Percentiles rank a stretch among this genome's conserved stretches.
Conservation (phyloP, 2,329 filamentous ascomycete species). For the Botrytis tulipae region DNA sequence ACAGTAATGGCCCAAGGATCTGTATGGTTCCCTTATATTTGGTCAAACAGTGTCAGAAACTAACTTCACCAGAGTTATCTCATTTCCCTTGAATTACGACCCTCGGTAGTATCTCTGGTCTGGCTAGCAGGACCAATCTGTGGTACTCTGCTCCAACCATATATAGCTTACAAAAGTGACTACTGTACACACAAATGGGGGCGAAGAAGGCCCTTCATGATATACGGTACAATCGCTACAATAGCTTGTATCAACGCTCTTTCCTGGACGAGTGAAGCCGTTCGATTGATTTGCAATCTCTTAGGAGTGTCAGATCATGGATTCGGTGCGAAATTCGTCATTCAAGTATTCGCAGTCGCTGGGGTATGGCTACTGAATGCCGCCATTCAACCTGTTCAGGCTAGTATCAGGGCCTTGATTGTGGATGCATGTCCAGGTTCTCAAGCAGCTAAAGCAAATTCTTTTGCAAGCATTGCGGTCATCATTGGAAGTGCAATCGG, state of each 20-base stretch:
- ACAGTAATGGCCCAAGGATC: conserved; percentile 3
- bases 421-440: conserved; percentile 36
- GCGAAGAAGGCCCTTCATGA: conserved; percentile 51
- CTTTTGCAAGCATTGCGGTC: conserved; percentile 36
- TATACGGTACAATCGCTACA: conserved; percentile 48
- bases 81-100: background rate
- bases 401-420: conserved; percentile 37
- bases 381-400: conserved; percentile 38
- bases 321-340: background rate
- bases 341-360: conserved; percentile 46
- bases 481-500: conserved; percentile 37
- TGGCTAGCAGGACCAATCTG: conserved; percentile 56
- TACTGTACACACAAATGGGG: conserved; percentile 44
- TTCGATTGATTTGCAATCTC: background rate
- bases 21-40: background rate
- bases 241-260: conserved; percentile 41
- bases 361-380: conserved; percentile 44
- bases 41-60: background rate
- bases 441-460: conserved; percentile 37
- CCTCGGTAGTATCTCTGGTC: background rate
- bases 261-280: background rate
- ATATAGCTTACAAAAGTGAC: conserved; percentile 53
- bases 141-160: conserved; percentile 52
- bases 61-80: background rate
- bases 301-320: background rate